A percentile compares a stretch with the other conserved stretches of the same genome.
Conservation (phyloP, 176 grass and related monocot species). For the Triticum dicoccoides region DNA sequence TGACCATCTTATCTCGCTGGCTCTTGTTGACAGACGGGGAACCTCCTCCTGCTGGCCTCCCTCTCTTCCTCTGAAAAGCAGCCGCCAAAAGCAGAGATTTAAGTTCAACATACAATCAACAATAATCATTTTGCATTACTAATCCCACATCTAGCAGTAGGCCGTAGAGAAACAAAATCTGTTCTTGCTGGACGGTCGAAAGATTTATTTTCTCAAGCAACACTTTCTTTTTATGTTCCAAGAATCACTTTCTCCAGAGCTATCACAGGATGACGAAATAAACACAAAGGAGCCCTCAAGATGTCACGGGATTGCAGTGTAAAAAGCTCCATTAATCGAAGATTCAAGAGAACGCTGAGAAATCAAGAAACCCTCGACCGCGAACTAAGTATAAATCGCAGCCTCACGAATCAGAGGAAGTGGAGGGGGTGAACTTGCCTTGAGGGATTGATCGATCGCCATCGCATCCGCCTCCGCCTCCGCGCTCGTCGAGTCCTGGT, state of each 20-base stretch:
- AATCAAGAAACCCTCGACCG: background rate
- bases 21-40: background rate
- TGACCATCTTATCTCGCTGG: conserved; percentile 16
- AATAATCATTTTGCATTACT: background rate
- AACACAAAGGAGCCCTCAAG: background rate
- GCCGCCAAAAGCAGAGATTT: background rate
- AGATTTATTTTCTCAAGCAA: background rate
- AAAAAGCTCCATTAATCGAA: background rate
- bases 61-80: conserved; percentile 37
- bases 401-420: background rate
- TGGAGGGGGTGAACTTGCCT: conserved; percentile 7
- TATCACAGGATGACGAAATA: background rate
- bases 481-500: background rate
- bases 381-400: background rate
- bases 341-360: background rate
- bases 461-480: background rate
- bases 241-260: background rate
- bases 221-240: background rate
- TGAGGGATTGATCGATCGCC: conserved; percentile 21
- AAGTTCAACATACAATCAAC: background rate
- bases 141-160: background rate
- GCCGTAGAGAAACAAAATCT: background rate
- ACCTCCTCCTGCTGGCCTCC: background rate
- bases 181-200: background rate
- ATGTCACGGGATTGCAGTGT: background rate